A percentile compares a stretch with the other conserved stretches of the same genome.
phyloP scores from a whole-genome alignment of 352 stramenopile species.

The Phytophthora ramorum region DNA sequence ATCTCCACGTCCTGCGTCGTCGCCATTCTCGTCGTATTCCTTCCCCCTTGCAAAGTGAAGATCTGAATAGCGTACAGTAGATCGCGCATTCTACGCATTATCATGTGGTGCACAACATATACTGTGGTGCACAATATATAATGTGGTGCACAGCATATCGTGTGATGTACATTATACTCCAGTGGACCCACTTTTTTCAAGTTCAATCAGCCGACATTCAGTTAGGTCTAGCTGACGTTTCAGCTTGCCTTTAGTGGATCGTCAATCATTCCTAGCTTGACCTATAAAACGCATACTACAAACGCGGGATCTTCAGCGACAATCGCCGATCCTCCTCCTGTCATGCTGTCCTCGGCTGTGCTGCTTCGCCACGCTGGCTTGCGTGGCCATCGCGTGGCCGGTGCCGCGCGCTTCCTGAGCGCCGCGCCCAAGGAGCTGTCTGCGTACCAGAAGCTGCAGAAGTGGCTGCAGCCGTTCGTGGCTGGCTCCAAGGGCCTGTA shows the following conservation, averaged over 20 bases:
- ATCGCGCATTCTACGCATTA: too few relatives aligned
- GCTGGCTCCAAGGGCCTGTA: conserved; percentile 74
- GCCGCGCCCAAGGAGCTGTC: conserved; percentile 54
- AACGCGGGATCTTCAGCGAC: background rate
- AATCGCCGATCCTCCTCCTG: background rate
- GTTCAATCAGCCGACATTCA: too few relatives aligned
- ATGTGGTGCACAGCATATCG: too few relatives aligned
- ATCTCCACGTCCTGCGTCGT: conserved; percentile 75
- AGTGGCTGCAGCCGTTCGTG: conserved; percentile 86
- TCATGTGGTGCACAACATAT: too few relatives aligned
- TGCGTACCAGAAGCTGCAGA: conserved; percentile 80
- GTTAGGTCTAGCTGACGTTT: too few relatives aligned
- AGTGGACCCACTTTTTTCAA: too few relatives aligned
- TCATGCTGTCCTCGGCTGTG: conserved; percentile 16
- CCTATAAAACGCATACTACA: too few relatives aligned
- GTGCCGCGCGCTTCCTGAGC: conserved; percentile 15
- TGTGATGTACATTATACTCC: background rate
- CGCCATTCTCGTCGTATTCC: conserved; percentile 6
- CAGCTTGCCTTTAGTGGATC: too few relatives aligned
- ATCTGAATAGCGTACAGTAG: background rate
- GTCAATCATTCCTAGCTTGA: too few relatives aligned
- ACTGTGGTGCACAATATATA: too few relatives aligned
- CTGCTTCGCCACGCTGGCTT: background rate
- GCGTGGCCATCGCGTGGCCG: background rate
- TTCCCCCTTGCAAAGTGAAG: conserved; percentile 12